Evolutionary conservation across 805 yeast species (phyloP).

Genomic region (Jamesozyma hellenica): DNA sequence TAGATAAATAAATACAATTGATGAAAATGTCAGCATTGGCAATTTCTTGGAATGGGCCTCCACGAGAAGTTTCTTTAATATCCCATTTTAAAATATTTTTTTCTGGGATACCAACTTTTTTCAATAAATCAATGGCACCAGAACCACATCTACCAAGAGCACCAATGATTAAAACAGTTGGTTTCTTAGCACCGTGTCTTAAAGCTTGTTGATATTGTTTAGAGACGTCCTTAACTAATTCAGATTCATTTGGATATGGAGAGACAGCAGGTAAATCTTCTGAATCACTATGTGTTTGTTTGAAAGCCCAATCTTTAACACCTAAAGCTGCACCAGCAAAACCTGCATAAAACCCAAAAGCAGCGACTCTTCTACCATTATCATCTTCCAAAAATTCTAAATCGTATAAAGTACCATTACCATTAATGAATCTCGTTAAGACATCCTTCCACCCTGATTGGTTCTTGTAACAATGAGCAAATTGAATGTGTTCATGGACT

Average conservation of each 20-base stretch:
- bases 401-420: slow-evolving; percentile 85
- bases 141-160: slow-evolving; percentile 98
- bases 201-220: slow-evolving; percentile 47
- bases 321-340: slow-evolving; percentile 99
- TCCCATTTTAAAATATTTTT: slow-evolving; percentile 86
- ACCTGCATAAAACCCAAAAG: slow-evolving; percentile 99
- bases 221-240: slow-evolving; percentile 63
- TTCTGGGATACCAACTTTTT: slow-evolving; percentile 80
- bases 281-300: slow-evolving; percentile 58
- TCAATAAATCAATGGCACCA: slow-evolving; percentile 83
- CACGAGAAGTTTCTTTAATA: slow-evolving; percentile 89
- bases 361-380: slow-evolving; percentile 96
- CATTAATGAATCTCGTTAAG: slow-evolving; percentile 76
- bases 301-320: slow-evolving; percentile 86
- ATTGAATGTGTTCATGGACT: slow-evolving; percentile 92
- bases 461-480: slow-evolving; percentile 96
- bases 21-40: slow-evolving; percentile 78
- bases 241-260: slow-evolving; percentile 75
- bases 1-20: slow-evolving; percentile 90
- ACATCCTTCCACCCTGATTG: slow-evolving; percentile 97
- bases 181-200: slow-evolving; percentile 53
- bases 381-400: slow-evolving; percentile 90
- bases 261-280: slow-evolving; percentile 69
- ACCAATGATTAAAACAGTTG: slow-evolving; percentile 83
- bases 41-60: slow-evolving; percentile 95